These are phyloP conservation scores for Malus hybrid DNA, from an alignment of 331 rosid genomes.

Conservation along the genomic window DNA sequence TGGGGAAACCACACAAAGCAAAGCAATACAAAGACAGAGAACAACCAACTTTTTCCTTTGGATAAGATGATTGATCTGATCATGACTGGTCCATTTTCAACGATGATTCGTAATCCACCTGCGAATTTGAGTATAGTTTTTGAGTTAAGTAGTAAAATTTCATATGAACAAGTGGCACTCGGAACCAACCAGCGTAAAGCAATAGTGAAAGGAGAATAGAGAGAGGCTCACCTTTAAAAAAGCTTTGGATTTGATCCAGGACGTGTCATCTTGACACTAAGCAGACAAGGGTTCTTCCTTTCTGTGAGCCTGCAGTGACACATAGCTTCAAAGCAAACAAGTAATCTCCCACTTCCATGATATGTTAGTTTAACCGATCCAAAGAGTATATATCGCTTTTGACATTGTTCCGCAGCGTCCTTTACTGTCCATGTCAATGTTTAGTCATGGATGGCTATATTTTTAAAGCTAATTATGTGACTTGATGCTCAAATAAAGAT, in stretches of 20 bases:
- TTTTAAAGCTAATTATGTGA: constrained; percentile 23
- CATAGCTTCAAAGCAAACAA: constrained; percentile 22
- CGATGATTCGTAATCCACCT: constrained; percentile 19
- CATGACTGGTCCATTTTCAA: constrained; percentile 13
- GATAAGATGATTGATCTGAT: constrained; percentile 28
- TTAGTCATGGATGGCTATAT: constrained; percentile 25
- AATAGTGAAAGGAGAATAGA: not conserved
- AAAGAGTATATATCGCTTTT: constrained; percentile 27
- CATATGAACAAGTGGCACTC: constrained; percentile 13
- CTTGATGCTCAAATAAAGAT: constrained; percentile 29
- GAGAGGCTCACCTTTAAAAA: constrained; percentile 30
- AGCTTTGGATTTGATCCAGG: constrained; percentile 35
- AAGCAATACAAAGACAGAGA: constrained; percentile 12
- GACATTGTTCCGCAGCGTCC: constrained; percentile 23
- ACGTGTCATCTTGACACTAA: constrained; percentile 10
- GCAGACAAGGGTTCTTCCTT: constrained; percentile 22
- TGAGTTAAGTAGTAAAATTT: not conserved
- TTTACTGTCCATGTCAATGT: constrained; percentile 28
- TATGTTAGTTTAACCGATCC: constrained; percentile 24
- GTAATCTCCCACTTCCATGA: constrained; percentile 24
- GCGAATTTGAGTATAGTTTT: not conserved
- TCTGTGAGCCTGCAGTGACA: constrained; percentile 4
- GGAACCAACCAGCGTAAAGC: not conserved
- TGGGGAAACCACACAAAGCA: constrained; percentile 14
- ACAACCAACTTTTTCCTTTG: constrained; percentile 19